Evolutionary conservation across 768 basidiomycete genomes (phyloP).

Genomic region (Mycena galericulata): DNA sequence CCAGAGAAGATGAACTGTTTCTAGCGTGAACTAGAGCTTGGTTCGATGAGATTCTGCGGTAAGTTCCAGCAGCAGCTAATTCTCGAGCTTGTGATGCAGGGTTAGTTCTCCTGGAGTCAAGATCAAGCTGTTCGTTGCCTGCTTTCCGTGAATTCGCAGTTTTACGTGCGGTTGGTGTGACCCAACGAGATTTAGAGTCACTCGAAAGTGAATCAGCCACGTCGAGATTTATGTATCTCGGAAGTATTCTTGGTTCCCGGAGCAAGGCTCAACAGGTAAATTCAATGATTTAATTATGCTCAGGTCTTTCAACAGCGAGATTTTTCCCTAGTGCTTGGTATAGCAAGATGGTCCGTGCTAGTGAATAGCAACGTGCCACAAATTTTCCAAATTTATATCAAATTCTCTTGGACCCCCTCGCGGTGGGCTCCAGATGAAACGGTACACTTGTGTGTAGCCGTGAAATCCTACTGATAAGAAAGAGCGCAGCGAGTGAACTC

Average conservation of each 20-base stretch:
- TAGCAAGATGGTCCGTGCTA: not conserved
- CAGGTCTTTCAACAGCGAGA: not conserved
- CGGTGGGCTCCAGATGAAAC: conserved; percentile 11
- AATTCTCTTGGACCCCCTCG: not conserved
- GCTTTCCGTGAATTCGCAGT: not conserved
- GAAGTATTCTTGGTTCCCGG: not conserved
- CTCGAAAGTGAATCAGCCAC: not conserved
- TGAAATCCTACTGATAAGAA: not conserved
- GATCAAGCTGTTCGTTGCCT: not conserved
- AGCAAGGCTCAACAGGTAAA: not conserved
- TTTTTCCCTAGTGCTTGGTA: not conserved
- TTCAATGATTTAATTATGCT: too few species aligned
- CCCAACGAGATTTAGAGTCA: not conserved
- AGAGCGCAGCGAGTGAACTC: not conserved
- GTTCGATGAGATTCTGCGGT: not conserved
- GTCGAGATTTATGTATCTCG: not conserved
- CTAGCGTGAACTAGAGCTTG: too few species aligned
- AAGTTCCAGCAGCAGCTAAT: not conserved
- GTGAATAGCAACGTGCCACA: not conserved
- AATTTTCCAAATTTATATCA: not conserved
- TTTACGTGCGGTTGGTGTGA: not conserved
- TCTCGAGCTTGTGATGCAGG: not conserved
- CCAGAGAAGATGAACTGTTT: too few species aligned
- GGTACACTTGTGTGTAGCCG: conserved; percentile 2
- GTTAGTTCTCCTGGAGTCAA: not conserved